Percentiles rank a stretch among this genome's conserved stretches.
Conservation (phyloP, 345 rosid genomes). For the Eutrema heterophyllum region DNA sequence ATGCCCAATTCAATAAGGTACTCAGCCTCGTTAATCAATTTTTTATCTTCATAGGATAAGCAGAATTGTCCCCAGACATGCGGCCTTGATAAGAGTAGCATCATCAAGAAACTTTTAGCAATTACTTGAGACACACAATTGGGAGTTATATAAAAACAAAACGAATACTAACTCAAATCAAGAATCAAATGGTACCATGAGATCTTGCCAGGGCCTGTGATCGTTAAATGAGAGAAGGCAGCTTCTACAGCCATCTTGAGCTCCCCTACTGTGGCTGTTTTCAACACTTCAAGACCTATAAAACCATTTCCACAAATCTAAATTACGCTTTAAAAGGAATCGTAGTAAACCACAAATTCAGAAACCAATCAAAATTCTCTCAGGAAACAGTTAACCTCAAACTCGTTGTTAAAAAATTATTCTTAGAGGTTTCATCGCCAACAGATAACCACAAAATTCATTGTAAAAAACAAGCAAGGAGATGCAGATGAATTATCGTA, state of each 20-base stretch:
- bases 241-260: conserved; percentile 77
- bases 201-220: conserved; percentile 56
- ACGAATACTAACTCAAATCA: neutral
- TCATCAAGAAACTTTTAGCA: neutral
- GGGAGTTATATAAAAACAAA: neutral
- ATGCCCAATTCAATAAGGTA: conserved; percentile 53
- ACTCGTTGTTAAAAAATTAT: neutral
- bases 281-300: conserved; percentile 58
- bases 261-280: conserved; percentile 57
- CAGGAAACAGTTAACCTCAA: neutral
- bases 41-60: conserved; percentile 55
- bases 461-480: neutral
- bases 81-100: conserved; percentile 39
- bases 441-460: neutral
- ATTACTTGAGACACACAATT: neutral
- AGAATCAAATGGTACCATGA: conserved; percentile 49
- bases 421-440: too few relatives aligned
- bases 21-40: conserved; percentile 49
- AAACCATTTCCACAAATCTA: neutral
- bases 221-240: conserved; percentile 58
- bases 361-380: neutral
- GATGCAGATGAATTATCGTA: neutral
- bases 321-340: neutral
- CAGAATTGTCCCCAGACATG: conserved; percentile 91
- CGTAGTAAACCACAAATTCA: neutral